Conservation (phyloP, 1,284 basidiomycete species). For the Taiwanofungus camphoratus region DNA sequence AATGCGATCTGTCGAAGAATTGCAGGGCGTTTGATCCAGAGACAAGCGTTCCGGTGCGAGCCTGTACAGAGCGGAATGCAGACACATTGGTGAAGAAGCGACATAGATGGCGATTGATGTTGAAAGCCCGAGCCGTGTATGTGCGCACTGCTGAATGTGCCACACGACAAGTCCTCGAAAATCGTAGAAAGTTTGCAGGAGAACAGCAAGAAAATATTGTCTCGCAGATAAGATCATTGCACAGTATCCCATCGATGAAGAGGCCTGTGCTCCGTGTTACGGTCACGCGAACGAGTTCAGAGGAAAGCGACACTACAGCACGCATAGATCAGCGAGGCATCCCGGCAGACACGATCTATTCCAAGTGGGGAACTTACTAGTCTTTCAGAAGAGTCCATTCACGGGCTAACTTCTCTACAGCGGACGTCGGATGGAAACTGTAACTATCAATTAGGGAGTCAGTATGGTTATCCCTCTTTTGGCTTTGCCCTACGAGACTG, state of each 20-base stretch:
- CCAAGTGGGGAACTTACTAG: no score
- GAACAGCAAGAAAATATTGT: background rate
- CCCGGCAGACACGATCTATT: no score
- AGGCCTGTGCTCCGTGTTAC: no score
- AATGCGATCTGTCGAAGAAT: constrained; percentile 37
- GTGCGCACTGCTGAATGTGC: background rate
- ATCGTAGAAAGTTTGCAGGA: background rate
- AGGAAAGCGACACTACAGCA: no score
- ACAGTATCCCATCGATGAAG: background rate
- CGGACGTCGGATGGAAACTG: no score
- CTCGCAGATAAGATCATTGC: background rate
- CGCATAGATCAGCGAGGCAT: no score
- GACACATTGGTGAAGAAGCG: constrained; percentile 26
- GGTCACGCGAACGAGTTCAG: no score
- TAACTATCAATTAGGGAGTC: no score
- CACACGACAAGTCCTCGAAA: background rate
- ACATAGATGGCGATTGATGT: constrained; percentile 22
- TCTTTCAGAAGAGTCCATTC: no score
- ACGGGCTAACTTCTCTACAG: no score
- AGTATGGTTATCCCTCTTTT: no score
- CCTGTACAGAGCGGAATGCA: constrained; percentile 40
- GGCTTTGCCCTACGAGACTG: no score
- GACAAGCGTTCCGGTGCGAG: constrained; percentile 36
- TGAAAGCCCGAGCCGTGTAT: constrained; percentile 15
- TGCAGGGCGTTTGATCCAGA: constrained; percentile 47